phyloP scores from a whole-genome alignment of 2,329 filamentous ascomycete genomes.

The Fusarium brevicatenulatum region DNA sequence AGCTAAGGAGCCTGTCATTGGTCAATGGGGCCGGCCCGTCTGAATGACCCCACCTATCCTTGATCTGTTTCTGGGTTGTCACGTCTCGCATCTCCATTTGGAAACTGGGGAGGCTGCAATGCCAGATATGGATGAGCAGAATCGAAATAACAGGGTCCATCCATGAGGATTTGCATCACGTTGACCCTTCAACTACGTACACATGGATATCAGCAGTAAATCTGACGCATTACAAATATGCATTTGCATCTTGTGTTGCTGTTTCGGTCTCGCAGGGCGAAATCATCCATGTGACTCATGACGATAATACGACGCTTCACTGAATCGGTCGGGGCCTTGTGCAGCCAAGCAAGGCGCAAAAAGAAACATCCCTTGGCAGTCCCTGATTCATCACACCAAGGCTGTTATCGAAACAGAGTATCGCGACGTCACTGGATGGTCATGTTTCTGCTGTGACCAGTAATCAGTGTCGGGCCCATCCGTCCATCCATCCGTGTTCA shows the following conservation, averaged over 20 bases:
- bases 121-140: conserved; percentile 25
- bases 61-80: conserved; percentile 36
- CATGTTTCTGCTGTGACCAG: conserved; percentile 19
- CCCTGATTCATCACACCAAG: conserved; percentile 15
- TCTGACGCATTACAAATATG: conserved; percentile 7
- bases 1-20: conserved; percentile 16
- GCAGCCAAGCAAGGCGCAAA: conserved; percentile 24
- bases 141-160: conserved; percentile 19
- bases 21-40: conserved; percentile 30
- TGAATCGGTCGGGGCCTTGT: background rate
- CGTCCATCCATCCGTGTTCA: conserved; percentile 22
- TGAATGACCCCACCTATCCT: conserved; percentile 11
- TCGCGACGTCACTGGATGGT: conserved; percentile 33
- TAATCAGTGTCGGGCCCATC: conserved; percentile 23
- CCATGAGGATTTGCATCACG: conserved; percentile 27
- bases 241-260: background rate
- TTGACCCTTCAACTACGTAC: conserved; percentile 20
- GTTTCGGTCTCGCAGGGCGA: conserved; percentile 24
- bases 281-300: conserved; percentile 28
- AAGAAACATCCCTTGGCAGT: conserved; percentile 27
- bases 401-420: conserved; percentile 22
- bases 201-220: background rate
- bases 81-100: conserved; percentile 32
- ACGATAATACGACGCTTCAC: conserved; percentile 18
- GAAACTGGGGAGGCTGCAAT: conserved; percentile 27